Evolutionary conservation across 805 yeast genomes (phyloP).

Genomic region (Hanseniaspora valbyensis): DNA sequence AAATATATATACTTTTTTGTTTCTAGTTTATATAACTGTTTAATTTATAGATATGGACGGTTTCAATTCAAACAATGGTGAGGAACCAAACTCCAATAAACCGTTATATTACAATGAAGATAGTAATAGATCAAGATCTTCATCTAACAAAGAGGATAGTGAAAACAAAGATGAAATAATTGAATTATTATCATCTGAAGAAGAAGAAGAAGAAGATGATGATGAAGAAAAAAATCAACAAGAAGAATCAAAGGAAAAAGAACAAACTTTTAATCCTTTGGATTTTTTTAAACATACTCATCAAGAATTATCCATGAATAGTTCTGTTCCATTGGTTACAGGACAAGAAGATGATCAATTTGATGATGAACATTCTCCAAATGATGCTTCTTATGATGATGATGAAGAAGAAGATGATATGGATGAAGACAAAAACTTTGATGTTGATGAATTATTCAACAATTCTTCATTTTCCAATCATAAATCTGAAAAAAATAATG

Average conservation of each 20-base stretch:
- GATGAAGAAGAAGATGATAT: not conserved
- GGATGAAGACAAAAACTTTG: not conserved
- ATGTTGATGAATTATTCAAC: not conserved
- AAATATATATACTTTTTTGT: too few relatives aligned
- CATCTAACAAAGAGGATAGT: too few relatives aligned
- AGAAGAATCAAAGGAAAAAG: not conserved
- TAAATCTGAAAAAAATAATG: not conserved
- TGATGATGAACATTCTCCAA: not conserved
- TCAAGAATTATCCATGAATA: too few relatives aligned
- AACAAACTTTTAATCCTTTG: too few relatives aligned
- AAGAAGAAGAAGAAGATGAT: conserved; percentile 10
- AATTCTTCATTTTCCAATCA: not conserved
- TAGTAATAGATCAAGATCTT: not conserved
- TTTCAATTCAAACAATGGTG: not conserved
- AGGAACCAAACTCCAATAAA: not conserved
- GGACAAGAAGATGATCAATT: too few relatives aligned
- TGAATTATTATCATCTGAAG: not conserved
- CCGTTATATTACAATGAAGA: not conserved
- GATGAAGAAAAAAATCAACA: conserved; percentile 17
- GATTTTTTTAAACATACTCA: too few relatives aligned
- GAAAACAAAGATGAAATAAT: not conserved
- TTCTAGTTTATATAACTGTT: too few relatives aligned
- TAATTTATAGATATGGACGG: not conserved
- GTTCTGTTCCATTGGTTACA: too few relatives aligned
- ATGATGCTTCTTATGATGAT: not conserved